phyloP scores from a whole-genome alignment of 768 basidiomycete genomes.

The Russula olivacea region DNA sequence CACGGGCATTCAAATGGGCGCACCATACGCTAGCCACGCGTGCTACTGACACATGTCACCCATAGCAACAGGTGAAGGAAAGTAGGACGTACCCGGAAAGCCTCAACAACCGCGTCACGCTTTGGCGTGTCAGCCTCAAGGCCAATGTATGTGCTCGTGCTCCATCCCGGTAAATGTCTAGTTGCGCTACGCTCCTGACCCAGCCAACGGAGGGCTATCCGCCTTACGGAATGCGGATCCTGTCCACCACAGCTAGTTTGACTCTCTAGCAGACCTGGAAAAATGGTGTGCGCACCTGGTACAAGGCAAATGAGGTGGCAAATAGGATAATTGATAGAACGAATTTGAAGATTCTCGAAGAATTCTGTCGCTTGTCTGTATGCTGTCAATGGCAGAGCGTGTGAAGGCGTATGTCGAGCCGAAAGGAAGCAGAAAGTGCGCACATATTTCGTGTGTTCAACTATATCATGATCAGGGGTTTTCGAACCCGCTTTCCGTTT shows the following conservation, averaged over 20 bases:
- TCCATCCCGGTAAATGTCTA: constrained; percentile 25
- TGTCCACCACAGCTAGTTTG: neutral
- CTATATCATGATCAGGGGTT: neutral
- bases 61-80: neutral
- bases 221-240: constrained; percentile 8
- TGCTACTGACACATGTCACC: constrained; percentile 44
- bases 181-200: neutral
- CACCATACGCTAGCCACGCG: constrained; percentile 84
- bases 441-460: constrained; percentile 4
- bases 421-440: neutral
- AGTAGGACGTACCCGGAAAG: constrained; percentile 60
- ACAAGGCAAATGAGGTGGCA: constrained; percentile 8
- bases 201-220: constrained; percentile 9
- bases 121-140: constrained; percentile 54
- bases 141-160: constrained; percentile 21
- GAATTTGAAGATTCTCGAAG: neutral
- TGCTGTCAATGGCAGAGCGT: neutral
- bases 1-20: constrained; percentile 23
- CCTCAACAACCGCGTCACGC: constrained; percentile 65
- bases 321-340: neutral
- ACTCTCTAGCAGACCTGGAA: neutral
- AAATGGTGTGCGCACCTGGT: constrained; percentile 2
- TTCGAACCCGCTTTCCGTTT: neutral
- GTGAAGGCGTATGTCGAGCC: neutral
- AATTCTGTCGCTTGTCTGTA: neutral